phyloP scores from a whole-genome alignment of 2,329 filamentous ascomycete genomes.

The Calonectria ilicicola region DNA sequence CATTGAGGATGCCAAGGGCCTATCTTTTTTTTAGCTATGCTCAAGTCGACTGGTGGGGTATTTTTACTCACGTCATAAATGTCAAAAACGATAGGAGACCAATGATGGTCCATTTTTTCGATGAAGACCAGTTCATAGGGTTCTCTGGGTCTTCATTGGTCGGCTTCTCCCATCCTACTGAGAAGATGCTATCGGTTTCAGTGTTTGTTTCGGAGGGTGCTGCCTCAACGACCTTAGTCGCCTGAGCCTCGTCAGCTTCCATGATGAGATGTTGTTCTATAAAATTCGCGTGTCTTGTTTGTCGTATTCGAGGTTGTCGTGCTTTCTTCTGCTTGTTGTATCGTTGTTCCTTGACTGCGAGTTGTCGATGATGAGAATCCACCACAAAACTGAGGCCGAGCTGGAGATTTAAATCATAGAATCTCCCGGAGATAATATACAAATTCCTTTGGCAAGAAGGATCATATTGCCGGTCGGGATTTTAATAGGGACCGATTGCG shows the following conservation, averaged over 20 bases:
- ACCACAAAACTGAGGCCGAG: neutral
- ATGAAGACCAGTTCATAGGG: constrained; percentile 75
- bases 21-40: neutral
- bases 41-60: neutral
- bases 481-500: neutral
- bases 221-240: neutral
- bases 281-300: neutral
- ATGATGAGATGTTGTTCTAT: neutral
- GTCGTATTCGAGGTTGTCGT: neutral
- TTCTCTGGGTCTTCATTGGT: constrained; percentile 69
- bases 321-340: neutral
- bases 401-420: neutral
- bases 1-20: constrained; percentile 22
- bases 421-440: neutral
- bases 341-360: neutral
- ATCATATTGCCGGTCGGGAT: neutral
- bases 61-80: constrained; percentile 49
- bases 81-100: constrained; percentile 56
- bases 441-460: neutral
- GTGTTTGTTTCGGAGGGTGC: neutral
- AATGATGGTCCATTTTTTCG: constrained; percentile 71
- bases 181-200: constrained; percentile 5
- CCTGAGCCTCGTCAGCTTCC: neutral
- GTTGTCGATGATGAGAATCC: neutral
- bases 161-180: constrained; percentile 28